Base-by-base conservation (phyloP, 78 protist genomes). In the Reticulomyxa filosa region DNA sequence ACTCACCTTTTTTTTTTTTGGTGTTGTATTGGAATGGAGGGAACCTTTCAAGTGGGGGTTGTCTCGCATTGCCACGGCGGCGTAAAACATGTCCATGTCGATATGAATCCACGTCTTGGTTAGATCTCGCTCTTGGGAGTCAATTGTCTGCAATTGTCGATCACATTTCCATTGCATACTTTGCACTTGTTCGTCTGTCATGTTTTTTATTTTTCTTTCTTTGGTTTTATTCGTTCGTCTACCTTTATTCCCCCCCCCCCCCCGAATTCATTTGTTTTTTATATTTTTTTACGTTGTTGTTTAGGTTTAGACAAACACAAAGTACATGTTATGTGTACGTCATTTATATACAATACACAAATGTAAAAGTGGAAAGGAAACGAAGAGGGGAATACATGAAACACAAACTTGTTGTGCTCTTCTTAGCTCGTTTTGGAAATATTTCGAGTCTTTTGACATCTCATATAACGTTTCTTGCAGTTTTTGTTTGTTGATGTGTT, bases 1-100 rank as follows among this genome's bases (percentile, higher is more conserved):
- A n/a, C n/a, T n/a, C n/a, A n/a, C n/a, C n/a, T n/a, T n/a, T n/a
- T n/a, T 42, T n/a, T 42, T n/a, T 42, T n/a, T 42, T 17, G 29
- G 50, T 42, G 50, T 17, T n/a, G 50, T 17, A 17, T 42, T 42
- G 50, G 50, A n/a, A 17, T n/a, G 17, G 17, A 42, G 50, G 50
- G 17, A 42, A 55, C 8, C 59, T 10, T 55, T 55, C 36, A 67
- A 48, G 39, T n/a, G 23, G 8, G 86, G 86, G 25, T 69, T 4
- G 46, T 73, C 77, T 29, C 10, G 13, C 30, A n/a, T 4, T 61
- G 67, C 81, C 13, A 75, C 76, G 30, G 73, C 62, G 1, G 86
- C 86, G 37, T 34, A 81, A 38, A 75, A 81, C 55, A 73, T 73
- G 57, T 81, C 86, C 79, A 76, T 72, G 70, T 81, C 86, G 26